phyloP scores from a whole-genome alignment of 2,329 filamentous ascomycete genomes.

The Diaporthe citriasiana region DNA sequence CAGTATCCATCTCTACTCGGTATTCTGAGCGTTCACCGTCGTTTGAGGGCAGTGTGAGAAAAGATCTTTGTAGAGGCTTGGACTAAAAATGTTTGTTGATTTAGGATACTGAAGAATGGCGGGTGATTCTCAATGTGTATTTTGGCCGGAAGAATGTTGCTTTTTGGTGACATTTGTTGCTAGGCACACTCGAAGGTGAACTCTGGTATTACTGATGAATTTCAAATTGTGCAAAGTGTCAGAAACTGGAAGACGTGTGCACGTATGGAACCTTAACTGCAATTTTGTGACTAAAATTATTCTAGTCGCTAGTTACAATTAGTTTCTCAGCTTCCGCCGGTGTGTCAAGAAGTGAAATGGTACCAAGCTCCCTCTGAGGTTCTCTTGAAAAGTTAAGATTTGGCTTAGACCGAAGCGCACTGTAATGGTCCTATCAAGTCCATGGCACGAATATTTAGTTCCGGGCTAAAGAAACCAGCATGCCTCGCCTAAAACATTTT shows the following conservation, averaged over 20 bases:
- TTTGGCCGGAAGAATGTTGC: neutral
- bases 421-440: neutral
- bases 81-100: neutral
- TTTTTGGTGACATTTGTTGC: neutral
- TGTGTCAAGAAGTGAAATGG: neutral
- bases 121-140: neutral
- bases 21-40: neutral
- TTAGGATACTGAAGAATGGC: neutral
- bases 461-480: neutral
- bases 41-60: neutral
- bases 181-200: neutral
- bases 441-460: neutral
- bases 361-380: neutral
- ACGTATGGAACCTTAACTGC: neutral
- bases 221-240: neutral
- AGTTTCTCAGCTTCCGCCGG: neutral
- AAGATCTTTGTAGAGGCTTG: neutral
- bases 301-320: neutral
- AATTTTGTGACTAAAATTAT: neutral
- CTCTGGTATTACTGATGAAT: neutral
- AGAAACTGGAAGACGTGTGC: neutral
- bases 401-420: neutral
- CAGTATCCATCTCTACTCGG: neutral
- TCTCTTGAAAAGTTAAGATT: neutral
- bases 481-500: neutral